Conservation (phyloP, 225 moss, liverwort and hornwort species). For the Bryum argenteum region DNA sequence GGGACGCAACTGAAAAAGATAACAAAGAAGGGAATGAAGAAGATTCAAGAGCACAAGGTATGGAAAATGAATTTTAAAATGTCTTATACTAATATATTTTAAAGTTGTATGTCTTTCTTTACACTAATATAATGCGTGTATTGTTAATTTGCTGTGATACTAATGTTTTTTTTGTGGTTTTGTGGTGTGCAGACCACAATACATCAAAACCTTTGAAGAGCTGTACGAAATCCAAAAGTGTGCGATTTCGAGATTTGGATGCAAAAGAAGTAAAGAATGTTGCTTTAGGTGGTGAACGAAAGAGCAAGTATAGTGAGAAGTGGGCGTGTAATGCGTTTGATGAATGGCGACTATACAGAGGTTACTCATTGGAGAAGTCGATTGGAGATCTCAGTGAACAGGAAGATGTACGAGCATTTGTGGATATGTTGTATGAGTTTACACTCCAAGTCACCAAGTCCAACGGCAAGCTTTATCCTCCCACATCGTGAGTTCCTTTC, state of each 20-base stretch:
- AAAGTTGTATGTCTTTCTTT: no score
- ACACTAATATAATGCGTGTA: no score
- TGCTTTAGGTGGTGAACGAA: not conserved
- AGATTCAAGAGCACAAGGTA: not conserved
- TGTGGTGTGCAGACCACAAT: not conserved
- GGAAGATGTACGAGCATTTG: not conserved
- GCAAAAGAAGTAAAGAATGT: not conserved
- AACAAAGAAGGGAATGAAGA: not conserved
- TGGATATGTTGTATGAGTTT: not conserved
- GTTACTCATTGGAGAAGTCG: not conserved
- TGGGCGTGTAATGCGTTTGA: not conserved
- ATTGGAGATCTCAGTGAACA: not conserved
- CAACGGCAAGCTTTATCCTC: not conserved
- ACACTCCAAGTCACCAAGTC: not conserved
- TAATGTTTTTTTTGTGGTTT: not conserved
- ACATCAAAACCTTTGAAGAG: not conserved
- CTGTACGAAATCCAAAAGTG: not conserved
- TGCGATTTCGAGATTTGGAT: not conserved
- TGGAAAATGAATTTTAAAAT: not conserved
- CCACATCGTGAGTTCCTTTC: not conserved
- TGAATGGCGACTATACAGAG: not conserved
- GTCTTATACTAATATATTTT: not conserved
- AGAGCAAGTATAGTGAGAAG: not conserved
- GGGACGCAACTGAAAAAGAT: not conserved
- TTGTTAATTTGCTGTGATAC: no score